These are phyloP conservation scores for Thalassiosira livingstoniorum DNA, from an alignment of 352 stramenopile genomes.

Conservation along the genomic window DNA sequence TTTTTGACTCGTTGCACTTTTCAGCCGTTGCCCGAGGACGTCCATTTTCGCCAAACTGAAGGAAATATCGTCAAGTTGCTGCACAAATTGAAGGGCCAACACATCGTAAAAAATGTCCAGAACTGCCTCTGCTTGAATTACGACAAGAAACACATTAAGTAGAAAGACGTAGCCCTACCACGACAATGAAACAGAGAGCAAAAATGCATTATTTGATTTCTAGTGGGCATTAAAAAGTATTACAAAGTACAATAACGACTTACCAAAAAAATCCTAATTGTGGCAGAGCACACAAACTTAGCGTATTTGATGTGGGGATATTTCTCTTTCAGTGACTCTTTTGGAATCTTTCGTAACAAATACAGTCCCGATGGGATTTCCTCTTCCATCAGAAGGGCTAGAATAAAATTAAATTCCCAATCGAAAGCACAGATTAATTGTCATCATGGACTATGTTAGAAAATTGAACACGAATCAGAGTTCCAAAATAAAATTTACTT, in stretches of 20 bases:
- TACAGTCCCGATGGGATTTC: constrained; percentile 41
- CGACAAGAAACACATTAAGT: constrained; percentile 45
- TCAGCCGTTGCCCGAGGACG: constrained; percentile 17
- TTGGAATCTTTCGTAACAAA: constrained; percentile 40
- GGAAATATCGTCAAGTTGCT: constrained; percentile 37
- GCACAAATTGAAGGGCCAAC: constrained; percentile 8
- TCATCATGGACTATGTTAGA: neutral
- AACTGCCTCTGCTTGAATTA: constrained; percentile 21
- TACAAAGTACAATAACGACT: neutral
- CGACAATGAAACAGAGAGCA: neutral
- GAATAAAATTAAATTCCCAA: constrained; percentile 11
- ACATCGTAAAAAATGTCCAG: constrained; percentile 42
- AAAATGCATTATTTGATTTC: neutral
- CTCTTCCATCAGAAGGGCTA: constrained; percentile 55
- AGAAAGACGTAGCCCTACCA: constrained; percentile 41
- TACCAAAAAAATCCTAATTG: constrained; percentile 38
- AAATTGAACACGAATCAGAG: neutral
- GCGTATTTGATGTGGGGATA: constrained; percentile 25
- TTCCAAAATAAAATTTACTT: neutral
- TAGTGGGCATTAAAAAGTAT: neutral
- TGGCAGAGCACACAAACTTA: constrained; percentile 21
- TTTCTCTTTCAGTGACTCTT: constrained; percentile 15
- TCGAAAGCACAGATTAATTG: neutral
- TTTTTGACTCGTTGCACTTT: constrained; percentile 16
- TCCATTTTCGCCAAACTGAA: constrained; percentile 35